Evolutionary conservation across 2,329 filamentous ascomycete genomes (phyloP).

Genomic region (Arthrinium phaeospermum): DNA sequence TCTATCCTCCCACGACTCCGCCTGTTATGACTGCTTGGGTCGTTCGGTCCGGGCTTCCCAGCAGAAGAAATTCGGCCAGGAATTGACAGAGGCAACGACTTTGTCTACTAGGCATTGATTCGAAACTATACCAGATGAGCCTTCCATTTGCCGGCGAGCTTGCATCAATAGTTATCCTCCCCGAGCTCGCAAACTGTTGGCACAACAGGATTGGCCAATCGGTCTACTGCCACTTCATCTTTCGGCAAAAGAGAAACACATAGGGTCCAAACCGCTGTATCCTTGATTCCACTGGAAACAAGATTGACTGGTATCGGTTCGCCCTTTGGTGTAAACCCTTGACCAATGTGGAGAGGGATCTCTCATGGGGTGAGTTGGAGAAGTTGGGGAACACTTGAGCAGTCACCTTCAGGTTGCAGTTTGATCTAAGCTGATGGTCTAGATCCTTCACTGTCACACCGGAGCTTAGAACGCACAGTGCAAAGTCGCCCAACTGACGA

Average conservation of each 20-base stretch:
- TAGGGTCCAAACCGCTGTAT: not conserved
- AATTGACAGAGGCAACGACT: not conserved
- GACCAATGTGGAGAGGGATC: not conserved
- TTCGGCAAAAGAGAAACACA: not conserved
- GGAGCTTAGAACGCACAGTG: not conserved
- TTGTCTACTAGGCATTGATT: not conserved
- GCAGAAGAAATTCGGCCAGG: not conserved
- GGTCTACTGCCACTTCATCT: not conserved
- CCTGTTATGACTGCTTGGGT: not conserved
- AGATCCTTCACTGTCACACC: not conserved
- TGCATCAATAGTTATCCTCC: not conserved
- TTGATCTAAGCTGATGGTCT: not conserved
- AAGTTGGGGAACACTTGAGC: not conserved
- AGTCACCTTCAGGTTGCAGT: not conserved
- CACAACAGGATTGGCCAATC: not conserved
- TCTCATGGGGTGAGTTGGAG: not conserved
- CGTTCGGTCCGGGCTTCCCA: slow-evolving; percentile 15
- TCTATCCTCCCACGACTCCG: not conserved
- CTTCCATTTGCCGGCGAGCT: not conserved
- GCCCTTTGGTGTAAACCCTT: not conserved
- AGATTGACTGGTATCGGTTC: not conserved
- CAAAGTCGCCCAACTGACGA: not conserved
- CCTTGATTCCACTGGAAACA: not conserved
- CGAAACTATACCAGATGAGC: not conserved
- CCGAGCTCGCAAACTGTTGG: not conserved